Conservation (phyloP, 2,329 filamentous ascomycete species). For the Podosphaera aphanis region DNA sequence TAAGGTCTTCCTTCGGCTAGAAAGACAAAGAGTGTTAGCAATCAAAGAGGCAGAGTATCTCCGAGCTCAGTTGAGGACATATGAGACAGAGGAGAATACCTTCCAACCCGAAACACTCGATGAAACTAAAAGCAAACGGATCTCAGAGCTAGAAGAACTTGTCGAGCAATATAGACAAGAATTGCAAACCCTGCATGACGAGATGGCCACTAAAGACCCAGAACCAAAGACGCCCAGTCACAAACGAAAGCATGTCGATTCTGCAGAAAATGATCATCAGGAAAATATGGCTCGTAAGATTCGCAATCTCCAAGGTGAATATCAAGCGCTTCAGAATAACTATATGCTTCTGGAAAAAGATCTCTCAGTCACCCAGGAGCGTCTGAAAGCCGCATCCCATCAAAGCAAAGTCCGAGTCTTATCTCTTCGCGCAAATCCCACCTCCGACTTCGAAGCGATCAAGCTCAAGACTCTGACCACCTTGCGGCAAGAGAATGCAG, state of each 20-base stretch:
- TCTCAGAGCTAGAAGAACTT: conserved; percentile 63
- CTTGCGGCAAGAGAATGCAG: conserved; percentile 62
- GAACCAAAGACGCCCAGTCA: conserved; percentile 22
- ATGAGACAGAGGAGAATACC: conserved; percentile 70
- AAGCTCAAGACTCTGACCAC: conserved; percentile 59
- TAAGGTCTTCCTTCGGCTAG: conserved; percentile 50
- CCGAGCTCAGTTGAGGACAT: conserved; percentile 70
- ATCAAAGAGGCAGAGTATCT: conserved; percentile 88
- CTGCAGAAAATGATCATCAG: conserved; percentile 40
- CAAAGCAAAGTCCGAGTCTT: conserved; percentile 61
- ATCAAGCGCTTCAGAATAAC: conserved; percentile 45
- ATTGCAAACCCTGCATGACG: conserved; percentile 46
- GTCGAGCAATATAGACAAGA: conserved; percentile 72
- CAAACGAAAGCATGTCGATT: conserved; percentile 39
- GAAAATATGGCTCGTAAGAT: conserved; percentile 75
- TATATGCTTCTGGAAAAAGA: conserved; percentile 52
- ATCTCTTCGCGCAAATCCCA: conserved; percentile 77
- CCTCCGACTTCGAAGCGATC: conserved; percentile 60
- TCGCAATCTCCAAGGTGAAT: conserved; percentile 58
- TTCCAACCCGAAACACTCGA: conserved; percentile 65
- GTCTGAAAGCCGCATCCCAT: conserved; percentile 42
- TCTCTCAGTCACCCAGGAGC: conserved; percentile 45
- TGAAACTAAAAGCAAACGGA: conserved; percentile 46
- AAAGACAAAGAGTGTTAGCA: conserved; percentile 65
- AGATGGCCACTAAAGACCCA: conserved; percentile 44